Evolutionary conservation across 169 alveolate species (phyloP).

Genomic region (Cryptosporidium ryanae): DNA sequence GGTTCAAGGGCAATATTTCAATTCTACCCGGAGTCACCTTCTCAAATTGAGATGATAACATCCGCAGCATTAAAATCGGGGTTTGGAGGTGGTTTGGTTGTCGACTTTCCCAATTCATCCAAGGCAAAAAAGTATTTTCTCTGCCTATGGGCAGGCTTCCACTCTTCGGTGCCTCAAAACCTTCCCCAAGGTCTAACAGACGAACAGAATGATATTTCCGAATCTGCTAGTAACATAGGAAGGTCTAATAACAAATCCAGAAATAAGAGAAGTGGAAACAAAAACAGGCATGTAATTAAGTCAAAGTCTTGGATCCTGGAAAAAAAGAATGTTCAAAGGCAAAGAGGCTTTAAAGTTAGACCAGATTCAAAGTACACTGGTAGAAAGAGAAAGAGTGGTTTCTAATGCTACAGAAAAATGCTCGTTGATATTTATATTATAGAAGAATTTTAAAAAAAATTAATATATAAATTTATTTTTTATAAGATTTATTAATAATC

Average conservation of each 20-base stretch:
- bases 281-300: constrained; percentile 76
- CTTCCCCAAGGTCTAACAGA: constrained; percentile 78
- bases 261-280: constrained; percentile 37
- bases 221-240: constrained; percentile 55
- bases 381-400: constrained; percentile 89
- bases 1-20: constrained; percentile 94
- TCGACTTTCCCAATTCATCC: constrained; percentile 95
- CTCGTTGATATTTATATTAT: background rate
- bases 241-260: constrained; percentile 21
- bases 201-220: constrained; percentile 52
- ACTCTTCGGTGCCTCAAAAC: constrained; percentile 77
- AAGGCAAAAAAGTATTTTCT: constrained; percentile 95
- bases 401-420: constrained; percentile 57
- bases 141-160: constrained; percentile 92
- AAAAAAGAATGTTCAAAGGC: constrained; percentile 93
- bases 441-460: background rate
- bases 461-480: background rate
- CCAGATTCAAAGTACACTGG: constrained; percentile 96
- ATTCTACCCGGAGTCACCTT: constrained; percentile 95
- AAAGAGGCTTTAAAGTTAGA: constrained; percentile 90
- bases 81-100: constrained; percentile 95
- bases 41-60: constrained; percentile 93
- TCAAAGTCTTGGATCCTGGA: constrained; percentile 90
- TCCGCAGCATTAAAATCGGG: constrained; percentile 93
- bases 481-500: background rate